phyloP scores from a whole-genome alignment of 345 rosid species.

The Boechera stricta region DNA sequence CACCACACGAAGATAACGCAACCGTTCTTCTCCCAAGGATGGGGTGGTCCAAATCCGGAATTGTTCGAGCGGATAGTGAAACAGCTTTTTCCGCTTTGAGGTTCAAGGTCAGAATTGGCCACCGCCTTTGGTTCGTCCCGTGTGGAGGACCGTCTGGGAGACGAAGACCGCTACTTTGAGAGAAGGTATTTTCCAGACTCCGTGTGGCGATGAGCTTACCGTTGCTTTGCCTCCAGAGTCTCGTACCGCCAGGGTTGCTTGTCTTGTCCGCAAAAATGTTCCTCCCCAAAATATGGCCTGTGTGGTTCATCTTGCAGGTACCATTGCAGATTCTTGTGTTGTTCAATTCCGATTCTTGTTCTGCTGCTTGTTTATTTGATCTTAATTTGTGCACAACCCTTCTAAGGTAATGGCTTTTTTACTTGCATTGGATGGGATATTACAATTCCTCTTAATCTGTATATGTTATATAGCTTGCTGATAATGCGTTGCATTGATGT shows the following conservation, averaged over 20 bases:
- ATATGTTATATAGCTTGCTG: neutral
- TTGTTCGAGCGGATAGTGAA: slow-evolving; percentile 78
- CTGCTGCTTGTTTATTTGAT: neutral
- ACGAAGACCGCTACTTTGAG: slow-evolving; percentile 68
- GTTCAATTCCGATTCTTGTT: neutral
- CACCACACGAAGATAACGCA: slow-evolving; percentile 80
- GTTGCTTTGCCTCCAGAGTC: slow-evolving; percentile 90
- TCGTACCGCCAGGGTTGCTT: slow-evolving; percentile 84
- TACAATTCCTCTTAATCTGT: neutral
- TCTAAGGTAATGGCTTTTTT: neutral
- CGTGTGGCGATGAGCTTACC: slow-evolving; percentile 78
- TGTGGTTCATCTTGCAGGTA: slow-evolving; percentile 99
- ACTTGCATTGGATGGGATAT: neutral
- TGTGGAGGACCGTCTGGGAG: slow-evolving; percentile 96
- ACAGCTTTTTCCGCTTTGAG: slow-evolving; percentile 71
- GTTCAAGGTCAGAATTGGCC: slow-evolving; percentile 73
- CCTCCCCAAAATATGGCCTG: slow-evolving; percentile 91
- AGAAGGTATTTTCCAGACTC: slow-evolving; percentile 87
- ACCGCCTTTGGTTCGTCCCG: slow-evolving; percentile 69
- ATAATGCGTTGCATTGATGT: slow-evolving; percentile 41
- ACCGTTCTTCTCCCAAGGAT: slow-evolving; percentile 90
- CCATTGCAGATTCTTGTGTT: neutral
- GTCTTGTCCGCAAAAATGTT: slow-evolving; percentile 74
- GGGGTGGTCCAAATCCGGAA: slow-evolving; percentile 93
- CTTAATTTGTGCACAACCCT: neutral